Base-by-base conservation (phyloP, 2,329 filamentous ascomycete species). In the Emydomyces testavorans region DNA sequence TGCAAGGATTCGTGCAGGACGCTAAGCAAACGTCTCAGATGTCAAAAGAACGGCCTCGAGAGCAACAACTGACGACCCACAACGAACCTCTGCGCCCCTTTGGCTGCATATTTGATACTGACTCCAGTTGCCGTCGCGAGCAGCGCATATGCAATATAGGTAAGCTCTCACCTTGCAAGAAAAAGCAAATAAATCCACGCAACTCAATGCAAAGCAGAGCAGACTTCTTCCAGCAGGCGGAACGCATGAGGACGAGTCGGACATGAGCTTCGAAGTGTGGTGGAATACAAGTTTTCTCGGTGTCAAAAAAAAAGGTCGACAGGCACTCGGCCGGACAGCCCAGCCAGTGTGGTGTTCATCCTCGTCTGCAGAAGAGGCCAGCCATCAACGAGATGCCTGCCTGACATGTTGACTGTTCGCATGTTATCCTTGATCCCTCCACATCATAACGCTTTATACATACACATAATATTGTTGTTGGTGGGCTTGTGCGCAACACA, bases 1-100 rank as follows among this genome's bases (percentile, higher is more conserved):
- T 32, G 24, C 45, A 40, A 34, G 45, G 45, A 46, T 47, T 47
- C 45, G 45, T 40, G 45, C 45, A 47, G 45, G 35, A 47, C 18
- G 28, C 45, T 34, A 40, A 34, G 26, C 28, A 16, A 18, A 11
- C 36, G 36, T 47, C 45, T 47, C 35, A 47, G 36, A n/a, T 35
- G 45, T 34, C 45, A 47, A 47, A 39, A 20, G 20, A 8, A 15
- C 6, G 11, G n/a, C 15, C 7, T 20, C 35, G 18, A 20, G 11
- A 38, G 16, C 7, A 38, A 20, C 10, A 11, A 10, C 35, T 38
- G 11, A 20, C 15, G 1, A 3, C 15, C 18, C 16, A 38, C 35
- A 38, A 18, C 7, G 29, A 3, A 3, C 29, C 11, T 2, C 7
- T 4, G n/a, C n/a, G n/a, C n/a, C n/a, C n/a, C n/a, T n/a, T 29